Conservation (phyloP, 1,139 yeast genomes). For the Wickerhamiella infanticola region DNA sequence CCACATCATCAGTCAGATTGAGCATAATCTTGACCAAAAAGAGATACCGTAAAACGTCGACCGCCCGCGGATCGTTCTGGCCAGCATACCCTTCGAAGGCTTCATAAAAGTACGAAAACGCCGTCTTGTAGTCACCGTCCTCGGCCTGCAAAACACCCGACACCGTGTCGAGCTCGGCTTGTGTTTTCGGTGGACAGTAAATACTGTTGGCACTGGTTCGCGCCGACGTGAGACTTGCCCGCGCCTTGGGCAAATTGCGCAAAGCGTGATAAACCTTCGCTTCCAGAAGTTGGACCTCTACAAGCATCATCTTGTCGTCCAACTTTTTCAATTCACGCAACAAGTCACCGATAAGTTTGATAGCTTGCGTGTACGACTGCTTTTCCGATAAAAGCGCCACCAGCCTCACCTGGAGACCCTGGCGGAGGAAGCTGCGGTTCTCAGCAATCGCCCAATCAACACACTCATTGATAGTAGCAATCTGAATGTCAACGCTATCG, state of each 20-base stretch:
- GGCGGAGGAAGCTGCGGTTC: conserved; percentile 79
- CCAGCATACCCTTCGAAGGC: conserved; percentile 76
- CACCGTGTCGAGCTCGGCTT: conserved; percentile 90
- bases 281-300: conserved; percentile 89
- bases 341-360: conserved; percentile 54
- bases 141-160: conserved; percentile 94
- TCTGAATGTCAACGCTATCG: conserved; percentile 54
- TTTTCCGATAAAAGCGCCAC: conserved; percentile 58
- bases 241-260: conserved; percentile 81
- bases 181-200: conserved; percentile 85
- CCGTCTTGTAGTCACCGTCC: conserved; percentile 92
- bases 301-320: conserved; percentile 89
- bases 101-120: conserved; percentile 87
- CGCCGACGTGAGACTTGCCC: conserved; percentile 88
- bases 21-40: conserved; percentile 86
- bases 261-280: conserved; percentile 81
- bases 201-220: conserved; percentile 93
- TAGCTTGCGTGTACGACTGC: conserved; percentile 51
- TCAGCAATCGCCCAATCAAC: conserved; percentile 77
- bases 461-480: conserved; percentile 57
- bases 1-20: conserved; percentile 73
- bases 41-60: conserved; percentile 80
- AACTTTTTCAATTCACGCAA: conserved; percentile 77
- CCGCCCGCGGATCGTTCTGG: conserved; percentile 44
- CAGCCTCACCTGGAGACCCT: conserved; percentile 70